Evolutionary conservation across 2,329 filamentous ascomycete genomes (phyloP).

Genomic region (Ascochyta clinopodiicola): DNA sequence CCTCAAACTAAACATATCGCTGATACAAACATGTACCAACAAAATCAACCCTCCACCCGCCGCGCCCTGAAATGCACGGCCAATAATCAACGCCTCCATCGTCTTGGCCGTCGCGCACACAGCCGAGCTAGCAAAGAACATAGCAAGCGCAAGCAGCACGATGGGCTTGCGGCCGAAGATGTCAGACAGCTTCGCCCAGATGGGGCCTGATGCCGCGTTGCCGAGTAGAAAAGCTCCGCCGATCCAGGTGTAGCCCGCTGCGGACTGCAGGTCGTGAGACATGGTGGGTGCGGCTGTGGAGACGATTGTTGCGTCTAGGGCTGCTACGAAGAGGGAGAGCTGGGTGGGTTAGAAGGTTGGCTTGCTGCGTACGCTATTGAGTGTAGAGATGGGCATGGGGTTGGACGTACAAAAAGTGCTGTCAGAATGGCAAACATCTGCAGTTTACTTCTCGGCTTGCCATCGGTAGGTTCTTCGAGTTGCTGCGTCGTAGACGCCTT

Average conservation of each 20-base stretch:
- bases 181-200: constrained; percentile 71
- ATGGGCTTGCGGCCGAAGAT: constrained; percentile 66
- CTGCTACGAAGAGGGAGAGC: constrained; percentile 52
- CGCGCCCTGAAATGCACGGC: constrained; percentile 67
- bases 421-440: constrained; percentile 38
- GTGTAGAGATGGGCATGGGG: background rate
- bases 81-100: constrained; percentile 66
- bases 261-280: constrained; percentile 67
- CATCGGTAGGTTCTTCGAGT: constrained; percentile 8
- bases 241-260: constrained; percentile 78
- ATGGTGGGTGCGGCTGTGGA: constrained; percentile 73
- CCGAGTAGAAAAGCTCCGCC: constrained; percentile 75
- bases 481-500: background rate
- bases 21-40: constrained; percentile 68
- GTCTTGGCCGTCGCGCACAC: constrained; percentile 63
- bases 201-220: constrained; percentile 69
- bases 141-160: constrained; percentile 57
- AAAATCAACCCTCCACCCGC: constrained; percentile 68
- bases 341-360: constrained; percentile 5
- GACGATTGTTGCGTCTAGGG: constrained; percentile 63
- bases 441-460: constrained; percentile 31
- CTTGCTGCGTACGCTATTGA: background rate
- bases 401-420: constrained; percentile 42
- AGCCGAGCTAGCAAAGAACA: constrained; percentile 68
- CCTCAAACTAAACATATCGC: constrained; percentile 67